Percentiles rank a stretch among this genome's conserved stretches.
Conservation (phyloP, 73 alveolate genomes). For the Breviolum minutum region DNA sequence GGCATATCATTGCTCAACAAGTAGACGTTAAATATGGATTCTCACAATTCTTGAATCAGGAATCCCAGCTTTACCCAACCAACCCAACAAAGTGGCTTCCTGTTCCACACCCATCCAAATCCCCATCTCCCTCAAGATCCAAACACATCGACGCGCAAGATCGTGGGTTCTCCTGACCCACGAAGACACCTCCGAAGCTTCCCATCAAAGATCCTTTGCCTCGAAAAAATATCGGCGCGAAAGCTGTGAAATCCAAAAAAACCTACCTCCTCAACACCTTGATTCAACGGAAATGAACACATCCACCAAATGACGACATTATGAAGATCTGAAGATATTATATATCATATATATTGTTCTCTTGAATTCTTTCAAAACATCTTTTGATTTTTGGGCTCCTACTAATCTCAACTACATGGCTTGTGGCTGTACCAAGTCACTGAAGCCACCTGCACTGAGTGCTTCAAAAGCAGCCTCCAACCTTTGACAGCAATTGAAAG, state of each 20-base stretch:
- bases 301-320: too few relatives aligned
- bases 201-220: conserved; percentile 80
- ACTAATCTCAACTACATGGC: neutral
- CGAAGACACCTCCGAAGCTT: conserved; percentile 83
- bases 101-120: neutral
- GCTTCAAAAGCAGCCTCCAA: conserved; percentile 87
- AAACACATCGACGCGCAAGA: too few relatives aligned
- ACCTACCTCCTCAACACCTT: too few relatives aligned
- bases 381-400: too few relatives aligned
- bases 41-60: neutral
- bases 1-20: neutral
- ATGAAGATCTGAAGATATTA: too few relatives aligned
- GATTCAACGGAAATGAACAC: too few relatives aligned
- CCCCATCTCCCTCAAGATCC: neutral
- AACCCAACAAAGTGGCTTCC: neutral
- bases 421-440: neutral
- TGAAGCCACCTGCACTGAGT: conserved; percentile 52
- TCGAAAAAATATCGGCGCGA: neutral
- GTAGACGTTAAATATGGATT: neutral
- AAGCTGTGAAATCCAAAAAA: too few relatives aligned
- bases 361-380: too few relatives aligned
- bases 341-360: too few relatives aligned
- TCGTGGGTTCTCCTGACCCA: conserved; percentile 43
- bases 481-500: neutral
- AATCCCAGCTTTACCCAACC: neutral